Percentiles rank a stretch among this genome's conserved stretches.
These are phyloP conservation scores for Auricularia sp. DNA, from an alignment of 768 basidiomycete genomes.

Conservation along the genomic window DNA sequence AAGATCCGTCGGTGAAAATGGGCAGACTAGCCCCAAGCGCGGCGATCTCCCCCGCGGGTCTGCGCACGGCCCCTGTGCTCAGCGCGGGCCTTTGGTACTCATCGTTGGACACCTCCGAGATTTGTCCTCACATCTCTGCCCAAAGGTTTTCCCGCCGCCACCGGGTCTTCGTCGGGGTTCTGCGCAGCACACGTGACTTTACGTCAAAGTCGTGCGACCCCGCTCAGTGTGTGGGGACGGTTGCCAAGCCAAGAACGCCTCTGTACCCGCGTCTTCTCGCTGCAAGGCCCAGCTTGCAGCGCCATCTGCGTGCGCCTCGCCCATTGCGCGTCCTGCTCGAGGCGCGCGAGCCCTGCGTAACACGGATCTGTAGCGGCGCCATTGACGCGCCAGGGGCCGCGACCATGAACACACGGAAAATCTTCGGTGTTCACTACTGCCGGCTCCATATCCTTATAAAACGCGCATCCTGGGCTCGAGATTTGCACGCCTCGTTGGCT, in stretches of 20 bases:
- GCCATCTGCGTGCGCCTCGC: too few species aligned
- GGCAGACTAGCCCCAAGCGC: neutral
- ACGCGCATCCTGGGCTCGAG: neutral
- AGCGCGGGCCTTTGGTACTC: too few species aligned
- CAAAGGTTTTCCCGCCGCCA: too few species aligned
- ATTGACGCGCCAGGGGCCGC: conserved; percentile 34
- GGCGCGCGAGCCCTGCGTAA: conserved; percentile 1
- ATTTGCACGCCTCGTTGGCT: neutral
- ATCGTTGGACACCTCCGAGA: too few species aligned
- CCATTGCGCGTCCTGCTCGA: too few species aligned
- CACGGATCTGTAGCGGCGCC: conserved; percentile 35
- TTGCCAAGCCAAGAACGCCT: too few species aligned
- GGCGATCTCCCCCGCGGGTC: neutral
- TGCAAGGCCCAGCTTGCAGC: too few species aligned
- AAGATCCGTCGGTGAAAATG: neutral
- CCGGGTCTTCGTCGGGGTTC: too few species aligned
- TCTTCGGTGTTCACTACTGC: conserved; percentile 33
- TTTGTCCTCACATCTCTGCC: too few species aligned
- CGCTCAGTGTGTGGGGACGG: neutral
- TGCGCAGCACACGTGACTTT: too few species aligned
- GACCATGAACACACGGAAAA: conserved; percentile 36
- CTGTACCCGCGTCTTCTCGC: too few species aligned
- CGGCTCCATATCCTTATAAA: neutral
- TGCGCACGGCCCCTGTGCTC: neutral
- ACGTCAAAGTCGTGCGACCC: too few species aligned